Base-by-base conservation (phyloP, 1,284 basidiomycete species). In the Cutaneotrichosporon cavernicola region DNA sequence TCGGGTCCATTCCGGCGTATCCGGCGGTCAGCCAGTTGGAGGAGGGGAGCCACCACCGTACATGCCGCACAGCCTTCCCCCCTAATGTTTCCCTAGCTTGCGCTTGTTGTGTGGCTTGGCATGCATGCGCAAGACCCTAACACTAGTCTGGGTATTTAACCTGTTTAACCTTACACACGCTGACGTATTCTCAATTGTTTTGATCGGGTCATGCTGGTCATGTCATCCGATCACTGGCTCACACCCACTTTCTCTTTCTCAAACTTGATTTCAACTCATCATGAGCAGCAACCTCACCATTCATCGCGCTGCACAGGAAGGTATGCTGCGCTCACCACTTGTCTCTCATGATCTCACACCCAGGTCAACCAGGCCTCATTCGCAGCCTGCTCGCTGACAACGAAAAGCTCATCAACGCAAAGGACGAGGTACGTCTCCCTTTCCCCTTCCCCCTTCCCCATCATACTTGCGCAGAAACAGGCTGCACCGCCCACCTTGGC, bases 321-420 rank as follows among this genome's bases (percentile, higher is more conserved):
- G 80, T 78, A 50, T 18, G 34, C 30, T 11, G 30, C 10, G 11
- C 26, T 10, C 14, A 46, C 11, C 26, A 30, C 3, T 30, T 18
- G 26, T 3, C 9, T 52, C 47, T 58, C 31, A 66, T 22, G 6
- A 13, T 52, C 47, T 58, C 26, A 66, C 52, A 13, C 30, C 4
- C 14, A 92, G 91, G 88, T 71, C 92, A 95, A 78, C 83, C 87
- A 16, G 87, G 88, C 26, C 81, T 94, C 26, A 84, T 93, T 34
- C 86, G 87, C 61, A 85, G 88, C 4, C 83, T 94, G 31, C 75
- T 92, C 26, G 76, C 84, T 32, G 88, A 91, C 73, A 85, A 91
- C 73, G 83, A 89, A 3, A 84, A 83, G 64, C 81, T 86, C 34
- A 83, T 91, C 47, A 87, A 92, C 75, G 81, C 87, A 2, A 80